Evolutionary conservation across 345 rosid species (phyloP).

Genomic region (Leavenworthia alabamica): DNA sequence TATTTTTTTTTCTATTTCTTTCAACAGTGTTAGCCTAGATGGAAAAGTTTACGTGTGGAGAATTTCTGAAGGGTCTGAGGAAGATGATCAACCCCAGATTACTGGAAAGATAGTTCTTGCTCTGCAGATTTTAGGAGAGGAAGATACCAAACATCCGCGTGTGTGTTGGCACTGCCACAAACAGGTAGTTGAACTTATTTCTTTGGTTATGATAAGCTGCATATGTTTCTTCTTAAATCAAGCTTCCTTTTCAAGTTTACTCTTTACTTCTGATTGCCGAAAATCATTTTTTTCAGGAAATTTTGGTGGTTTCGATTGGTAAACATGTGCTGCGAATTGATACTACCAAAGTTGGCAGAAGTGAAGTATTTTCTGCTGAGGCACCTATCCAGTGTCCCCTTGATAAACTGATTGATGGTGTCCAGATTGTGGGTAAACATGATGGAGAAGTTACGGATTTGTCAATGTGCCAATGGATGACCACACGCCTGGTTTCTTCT

Average conservation of each 20-base stretch:
- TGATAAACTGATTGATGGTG: constrained; percentile 61
- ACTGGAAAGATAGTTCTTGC: constrained; percentile 55
- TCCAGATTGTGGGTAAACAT: constrained; percentile 79
- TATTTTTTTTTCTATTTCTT: constrained; percentile 13
- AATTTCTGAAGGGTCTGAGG: constrained; percentile 70
- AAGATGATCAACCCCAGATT: constrained; percentile 62
- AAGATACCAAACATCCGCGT: constrained; percentile 55
- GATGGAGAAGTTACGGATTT: constrained; percentile 86
- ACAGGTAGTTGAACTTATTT: constrained; percentile 60
- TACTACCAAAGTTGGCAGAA: constrained; percentile 62
- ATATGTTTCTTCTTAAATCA: not conserved
- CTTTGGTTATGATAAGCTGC: not conserved
- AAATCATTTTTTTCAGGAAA: constrained; percentile 46
- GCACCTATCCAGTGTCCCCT: constrained; percentile 61
- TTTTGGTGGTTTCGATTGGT: constrained; percentile 75
- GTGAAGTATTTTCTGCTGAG: constrained; percentile 51
- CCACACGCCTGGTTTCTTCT: constrained; percentile 74
- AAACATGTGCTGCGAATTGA: constrained; percentile 62
- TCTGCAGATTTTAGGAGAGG: constrained; percentile 53
- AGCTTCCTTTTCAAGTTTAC: too few species aligned
- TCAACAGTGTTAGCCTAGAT: constrained; percentile 62
- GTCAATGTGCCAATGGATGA: constrained; percentile 91
- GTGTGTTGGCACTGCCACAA: constrained; percentile 94
- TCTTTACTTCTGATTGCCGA: constrained; percentile 6
- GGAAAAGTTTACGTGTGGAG: constrained; percentile 75